Percentiles rank a stretch among this genome's conserved stretches.
Conservation (phyloP, 208 protist genomes). For the Perkinsela sp. region DNA sequence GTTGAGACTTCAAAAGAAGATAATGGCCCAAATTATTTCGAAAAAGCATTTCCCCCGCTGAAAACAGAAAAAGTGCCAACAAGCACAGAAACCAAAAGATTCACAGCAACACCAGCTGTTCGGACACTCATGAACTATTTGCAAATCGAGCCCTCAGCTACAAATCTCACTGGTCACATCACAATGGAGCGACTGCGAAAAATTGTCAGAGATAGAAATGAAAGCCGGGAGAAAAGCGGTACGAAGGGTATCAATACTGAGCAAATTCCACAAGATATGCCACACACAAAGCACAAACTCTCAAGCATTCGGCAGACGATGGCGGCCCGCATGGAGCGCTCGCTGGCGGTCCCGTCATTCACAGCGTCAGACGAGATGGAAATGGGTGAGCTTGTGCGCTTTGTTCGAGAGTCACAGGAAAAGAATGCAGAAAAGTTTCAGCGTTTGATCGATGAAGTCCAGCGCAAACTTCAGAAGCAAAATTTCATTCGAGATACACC, state of each 20-base stretch:
- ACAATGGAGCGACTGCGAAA: no score
- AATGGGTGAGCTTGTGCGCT: slow-evolving; percentile 27
- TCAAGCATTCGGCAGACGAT: slow-evolving; percentile 29
- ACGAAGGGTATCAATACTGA: not conserved
- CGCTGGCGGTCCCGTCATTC: slow-evolving; percentile 54
- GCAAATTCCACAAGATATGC: no score
- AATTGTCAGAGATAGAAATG: no score
- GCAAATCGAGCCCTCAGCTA: no score
- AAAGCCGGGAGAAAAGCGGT: not conserved
- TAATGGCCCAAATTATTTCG: no score
- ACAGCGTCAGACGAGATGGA: slow-evolving; percentile 59
- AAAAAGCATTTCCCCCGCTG: no score
- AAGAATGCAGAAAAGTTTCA: not conserved
- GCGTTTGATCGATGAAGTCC: not conserved
- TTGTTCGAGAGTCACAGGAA: slow-evolving; percentile 10
- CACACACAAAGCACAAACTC: no score
- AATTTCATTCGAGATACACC: not conserved
- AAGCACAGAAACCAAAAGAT: not conserved
- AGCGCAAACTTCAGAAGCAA: not conserved
- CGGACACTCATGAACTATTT: not conserved
- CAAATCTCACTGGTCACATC: not conserved
- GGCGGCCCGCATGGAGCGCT: slow-evolving; percentile 69
- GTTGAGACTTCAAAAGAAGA: slow-evolving; percentile 3
- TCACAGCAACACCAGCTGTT: not conserved
- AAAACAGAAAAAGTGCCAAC: not conserved